These are phyloP conservation scores for Trypanosoma melophagium DNA, from an alignment of 208 protist genomes.

Conservation along the genomic window DNA sequence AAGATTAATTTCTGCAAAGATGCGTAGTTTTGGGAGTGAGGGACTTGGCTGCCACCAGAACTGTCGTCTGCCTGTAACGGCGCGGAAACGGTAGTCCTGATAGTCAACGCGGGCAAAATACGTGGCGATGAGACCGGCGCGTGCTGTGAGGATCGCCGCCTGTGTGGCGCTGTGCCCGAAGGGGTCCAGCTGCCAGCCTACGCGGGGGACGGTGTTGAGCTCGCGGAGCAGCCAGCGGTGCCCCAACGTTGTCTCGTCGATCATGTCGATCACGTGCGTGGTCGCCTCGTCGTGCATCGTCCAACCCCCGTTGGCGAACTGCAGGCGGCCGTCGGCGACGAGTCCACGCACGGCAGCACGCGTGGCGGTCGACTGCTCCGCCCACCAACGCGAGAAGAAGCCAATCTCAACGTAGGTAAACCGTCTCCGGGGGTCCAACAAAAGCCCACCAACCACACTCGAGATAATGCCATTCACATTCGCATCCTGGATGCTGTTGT, in stretches of 20 bases:
- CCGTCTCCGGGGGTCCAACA: slow-evolving; percentile 42
- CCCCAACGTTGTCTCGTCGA: slow-evolving; percentile 56
- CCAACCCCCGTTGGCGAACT: slow-evolving; percentile 45
- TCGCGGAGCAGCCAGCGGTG: slow-evolving; percentile 40
- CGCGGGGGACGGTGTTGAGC: slow-evolving; percentile 30
- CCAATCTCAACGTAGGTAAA: slow-evolving; percentile 73
- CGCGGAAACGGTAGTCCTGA: slow-evolving; percentile 22
- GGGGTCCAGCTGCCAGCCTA: slow-evolving; percentile 55
- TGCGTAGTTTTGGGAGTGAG: slow-evolving; percentile 21
- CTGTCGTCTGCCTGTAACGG: slow-evolving; percentile 17
- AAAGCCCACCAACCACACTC: slow-evolving; percentile 34
- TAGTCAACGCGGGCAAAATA: slow-evolving; percentile 56
- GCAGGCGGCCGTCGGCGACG: slow-evolving; percentile 35
- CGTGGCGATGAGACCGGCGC: slow-evolving; percentile 36
- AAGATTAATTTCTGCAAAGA: slow-evolving; percentile 34
- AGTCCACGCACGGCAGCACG: slow-evolving; percentile 12
- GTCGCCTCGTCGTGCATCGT: slow-evolving; percentile 65
- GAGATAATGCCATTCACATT: slow-evolving; percentile 49
- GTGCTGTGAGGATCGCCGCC: slow-evolving; percentile 29
- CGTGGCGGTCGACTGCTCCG: slow-evolving; percentile 30
- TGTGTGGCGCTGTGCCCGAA: slow-evolving; percentile 52
- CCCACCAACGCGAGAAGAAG: slow-evolving; percentile 73
- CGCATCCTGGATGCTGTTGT: slow-evolving; percentile 49
- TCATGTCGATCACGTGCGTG: slow-evolving; percentile 28
- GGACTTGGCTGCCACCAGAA: slow-evolving; percentile 29